Evolutionary conservation across 2,329 filamentous ascomycete species (phyloP).

Genomic region (Harringtonia lauricola): DNA sequence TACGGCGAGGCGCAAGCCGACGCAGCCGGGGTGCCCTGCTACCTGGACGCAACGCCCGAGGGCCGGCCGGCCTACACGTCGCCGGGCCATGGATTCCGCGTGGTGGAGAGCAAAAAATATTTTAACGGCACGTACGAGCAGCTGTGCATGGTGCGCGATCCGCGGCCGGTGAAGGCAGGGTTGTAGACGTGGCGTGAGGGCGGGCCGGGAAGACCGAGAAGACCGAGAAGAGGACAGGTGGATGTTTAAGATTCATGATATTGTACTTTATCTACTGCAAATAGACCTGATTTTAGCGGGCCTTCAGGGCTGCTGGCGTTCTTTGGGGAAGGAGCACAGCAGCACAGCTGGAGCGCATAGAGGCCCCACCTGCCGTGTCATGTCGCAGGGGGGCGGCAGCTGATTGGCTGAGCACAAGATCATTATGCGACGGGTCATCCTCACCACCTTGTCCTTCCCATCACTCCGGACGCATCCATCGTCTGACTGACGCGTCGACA

Average conservation of each 20-base stretch:
- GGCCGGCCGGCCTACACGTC: conserved; percentile 33
- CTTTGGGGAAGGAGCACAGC: too few relatives aligned
- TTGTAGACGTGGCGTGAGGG: neutral
- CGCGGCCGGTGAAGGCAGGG: neutral
- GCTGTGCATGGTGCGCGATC: conserved; percentile 22
- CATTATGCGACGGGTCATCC: too few relatives aligned
- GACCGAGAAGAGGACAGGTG: too few relatives aligned
- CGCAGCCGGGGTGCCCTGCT: conserved; percentile 28
- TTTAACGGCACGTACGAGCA: conserved; percentile 21
- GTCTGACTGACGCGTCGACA: too few relatives aligned
- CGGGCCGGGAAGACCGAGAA: neutral
- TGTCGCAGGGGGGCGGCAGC: too few relatives aligned
- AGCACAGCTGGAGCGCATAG: too few relatives aligned
- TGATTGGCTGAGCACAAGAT: too few relatives aligned
- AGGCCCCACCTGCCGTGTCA: too few relatives aligned
- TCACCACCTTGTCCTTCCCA: too few relatives aligned
- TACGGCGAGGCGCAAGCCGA: conserved; percentile 38
- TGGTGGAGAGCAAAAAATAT: conserved; percentile 24
- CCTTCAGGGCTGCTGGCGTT: too few relatives aligned
- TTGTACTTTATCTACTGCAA: neutral
- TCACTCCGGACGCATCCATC: too few relatives aligned
- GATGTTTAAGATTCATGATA: neutral
- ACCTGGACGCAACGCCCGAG: conserved; percentile 37
- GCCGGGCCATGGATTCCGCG: conserved; percentile 32
- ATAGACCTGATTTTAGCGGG: neutral